Base-by-base conservation (phyloP, 192 early-diverging fungal genomes). In the Entomortierella chlamydospora region DNA sequence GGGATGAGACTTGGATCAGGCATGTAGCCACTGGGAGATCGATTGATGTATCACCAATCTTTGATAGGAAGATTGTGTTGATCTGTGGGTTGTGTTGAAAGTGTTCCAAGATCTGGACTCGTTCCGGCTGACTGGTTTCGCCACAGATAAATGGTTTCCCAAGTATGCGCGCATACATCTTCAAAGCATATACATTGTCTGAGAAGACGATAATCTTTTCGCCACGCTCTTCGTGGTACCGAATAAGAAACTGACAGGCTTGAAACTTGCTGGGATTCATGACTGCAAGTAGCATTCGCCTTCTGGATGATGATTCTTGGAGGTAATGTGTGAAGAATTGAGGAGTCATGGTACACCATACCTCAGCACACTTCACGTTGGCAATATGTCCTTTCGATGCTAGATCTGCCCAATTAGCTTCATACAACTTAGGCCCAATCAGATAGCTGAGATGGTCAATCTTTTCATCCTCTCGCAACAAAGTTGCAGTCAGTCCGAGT, bases 351-450 rank as follows among this genome's bases (percentile, higher is more conserved):
- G 90, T 86, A 81, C 98, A 99, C 97, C 98, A 98, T 17, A 99
- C 96, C 84, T 99, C 98, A 2, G 96, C 95, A 83, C 97, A 99
- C 87, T 96, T 92, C 45, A 99, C 98, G 37, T 94, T 96, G 4
- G 98, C 98, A 88, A 99, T 99, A 74, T 96, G 95, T 30, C 98
- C 98, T 77, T 93, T 90, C 31, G 88, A 92, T n/a, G 97, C 95
- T 61, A 99, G 78, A 73, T 99, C 98, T 94, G 98, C 93, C 98
- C 98, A 99, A 79, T 99, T 99, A 15, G 98, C 98, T 81, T 99
- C 98, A 84, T 96, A 99, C 52, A 99, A 85, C 83, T 99, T 99
- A 20, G 98, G 98, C 20, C 97, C 98, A 69, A 99, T 98, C 71
- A 99, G 85, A 73, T 95, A 99, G 82, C 98, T 99, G 53, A 99